Evolutionary conservation across 2,329 filamentous ascomycete genomes (phyloP).

Genomic region (Cladosporium sp.): DNA sequence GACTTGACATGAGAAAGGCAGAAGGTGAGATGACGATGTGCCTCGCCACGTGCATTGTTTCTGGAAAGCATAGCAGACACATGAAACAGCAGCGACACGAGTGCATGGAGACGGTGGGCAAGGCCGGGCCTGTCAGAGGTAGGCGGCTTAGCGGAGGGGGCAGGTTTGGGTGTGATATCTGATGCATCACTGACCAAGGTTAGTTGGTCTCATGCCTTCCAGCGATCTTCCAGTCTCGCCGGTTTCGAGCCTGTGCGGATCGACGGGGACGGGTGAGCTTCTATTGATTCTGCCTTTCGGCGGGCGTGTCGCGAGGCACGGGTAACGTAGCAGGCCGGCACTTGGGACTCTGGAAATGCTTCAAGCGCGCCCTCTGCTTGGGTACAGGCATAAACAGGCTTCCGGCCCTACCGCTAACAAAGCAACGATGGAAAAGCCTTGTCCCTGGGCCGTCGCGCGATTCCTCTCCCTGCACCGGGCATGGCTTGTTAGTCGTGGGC

Average conservation of each 20-base stretch:
- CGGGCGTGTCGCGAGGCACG: conserved; percentile 4
- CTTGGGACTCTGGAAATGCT: background rate
- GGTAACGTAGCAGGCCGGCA: background rate
- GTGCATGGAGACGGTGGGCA: background rate
- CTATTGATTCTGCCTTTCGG: background rate
- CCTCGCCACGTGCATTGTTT: background rate
- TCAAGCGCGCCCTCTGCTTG: background rate
- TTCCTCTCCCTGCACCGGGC: background rate
- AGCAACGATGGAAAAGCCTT: background rate
- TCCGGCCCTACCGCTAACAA: conserved; percentile 5
- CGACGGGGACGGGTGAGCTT: background rate
- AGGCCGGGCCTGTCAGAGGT: background rate
- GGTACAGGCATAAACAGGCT: background rate
- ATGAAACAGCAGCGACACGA: conserved; percentile 1
- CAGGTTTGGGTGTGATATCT: background rate
- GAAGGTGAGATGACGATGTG: background rate
- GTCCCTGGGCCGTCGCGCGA: background rate
- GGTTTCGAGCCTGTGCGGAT: background rate
- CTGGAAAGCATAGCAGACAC: conserved; percentile 4
- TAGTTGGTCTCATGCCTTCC: background rate
- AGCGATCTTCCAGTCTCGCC: background rate
- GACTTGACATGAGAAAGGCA: background rate
- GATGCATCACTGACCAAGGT: conserved; percentile 13
- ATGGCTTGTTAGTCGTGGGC: background rate
- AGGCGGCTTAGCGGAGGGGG: background rate